phyloP scores from a whole-genome alignment of 768 basidiomycete species.

The Trametopsis cervina region DNA sequence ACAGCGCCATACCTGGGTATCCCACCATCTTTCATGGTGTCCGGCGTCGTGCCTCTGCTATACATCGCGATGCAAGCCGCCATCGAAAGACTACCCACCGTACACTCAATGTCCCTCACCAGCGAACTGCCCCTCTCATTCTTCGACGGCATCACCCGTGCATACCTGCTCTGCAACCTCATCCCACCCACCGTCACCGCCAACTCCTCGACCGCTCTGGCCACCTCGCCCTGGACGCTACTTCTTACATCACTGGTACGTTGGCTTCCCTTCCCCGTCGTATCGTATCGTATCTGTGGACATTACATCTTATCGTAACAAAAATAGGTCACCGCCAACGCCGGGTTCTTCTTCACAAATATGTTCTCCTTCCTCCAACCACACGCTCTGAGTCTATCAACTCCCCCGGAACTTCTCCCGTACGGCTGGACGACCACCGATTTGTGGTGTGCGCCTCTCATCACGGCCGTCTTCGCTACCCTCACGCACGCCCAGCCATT shows the following conservation, averaged over 20 bases:
- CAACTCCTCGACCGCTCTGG: conserved; percentile 42
- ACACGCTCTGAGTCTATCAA: conserved; percentile 56
- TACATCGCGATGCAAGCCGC: conserved; percentile 56
- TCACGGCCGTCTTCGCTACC: conserved; percentile 73
- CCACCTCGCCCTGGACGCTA: conserved; percentile 71
- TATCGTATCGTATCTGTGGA: no score
- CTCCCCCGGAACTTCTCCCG: conserved; percentile 72
- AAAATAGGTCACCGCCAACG: conserved; percentile 61
- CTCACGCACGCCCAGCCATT: conserved; percentile 85
- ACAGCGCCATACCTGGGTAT: conserved; percentile 36
- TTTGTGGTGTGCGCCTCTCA: conserved; percentile 76
- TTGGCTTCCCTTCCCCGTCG: conserved; percentile 2
- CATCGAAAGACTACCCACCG: conserved; percentile 51
- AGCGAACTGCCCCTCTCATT: conserved; percentile 68
- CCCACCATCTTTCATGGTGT: conserved; percentile 77
- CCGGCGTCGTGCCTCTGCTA: conserved; percentile 55
- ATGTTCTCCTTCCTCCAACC: conserved; percentile 72
- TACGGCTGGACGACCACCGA: conserved; percentile 86
- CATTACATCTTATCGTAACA: not conserved
- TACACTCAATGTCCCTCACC: conserved; percentile 42
- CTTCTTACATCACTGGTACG: conserved; percentile 66
- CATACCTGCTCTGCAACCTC: conserved; percentile 70
- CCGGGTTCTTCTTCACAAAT: conserved; percentile 75
- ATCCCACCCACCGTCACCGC: conserved; percentile 62
- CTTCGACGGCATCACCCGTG: conserved; percentile 74